phyloP scores from a whole-genome alignment of 306 rosid species.

The Senna tora region DNA sequence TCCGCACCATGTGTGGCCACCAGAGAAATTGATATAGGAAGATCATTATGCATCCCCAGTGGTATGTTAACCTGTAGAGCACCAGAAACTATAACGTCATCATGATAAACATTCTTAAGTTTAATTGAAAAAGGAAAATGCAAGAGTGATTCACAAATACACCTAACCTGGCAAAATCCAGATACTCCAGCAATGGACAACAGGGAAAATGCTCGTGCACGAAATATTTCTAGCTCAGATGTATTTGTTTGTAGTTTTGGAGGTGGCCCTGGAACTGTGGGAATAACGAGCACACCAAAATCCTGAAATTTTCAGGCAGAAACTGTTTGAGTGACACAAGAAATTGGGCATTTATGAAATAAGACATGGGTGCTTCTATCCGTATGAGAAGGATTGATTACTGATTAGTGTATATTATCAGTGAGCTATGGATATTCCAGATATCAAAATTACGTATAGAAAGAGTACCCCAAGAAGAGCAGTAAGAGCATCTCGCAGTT shows the following conservation, averaged over 20 bases:
- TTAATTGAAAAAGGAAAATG: slow-evolving; percentile 15
- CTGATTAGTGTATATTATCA: too few species aligned
- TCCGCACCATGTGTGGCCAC: slow-evolving; percentile 80
- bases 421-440: not conserved
- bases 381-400: too few species aligned
- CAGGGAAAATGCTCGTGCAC: slow-evolving; percentile 70
- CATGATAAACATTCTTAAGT: slow-evolving; percentile 1
- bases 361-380: not conserved
- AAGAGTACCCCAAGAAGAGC: slow-evolving; percentile 82
- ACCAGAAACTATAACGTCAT: not conserved
- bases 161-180: slow-evolving; percentile 81
- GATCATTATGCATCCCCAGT: slow-evolving; percentile 59
- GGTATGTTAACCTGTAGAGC: slow-evolving; percentile 77
- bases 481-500: slow-evolving; percentile 66
- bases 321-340: not conserved
- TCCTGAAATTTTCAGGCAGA: slow-evolving; percentile 55
- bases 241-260: slow-evolving; percentile 66
- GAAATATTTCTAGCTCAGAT: slow-evolving; percentile 56
- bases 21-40: slow-evolving; percentile 79
- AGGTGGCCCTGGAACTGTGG: slow-evolving; percentile 88
- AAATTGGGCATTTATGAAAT: not conserved
- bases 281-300: slow-evolving; percentile 74
- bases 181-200: slow-evolving; percentile 87
- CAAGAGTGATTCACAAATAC: slow-evolving; percentile 8
- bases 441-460: not conserved